A percentile compares a stretch with the other conserved stretches of the same genome.
These are phyloP conservation scores for Pyrenula aspistea DNA, from an alignment of 495 filamentous ascomycete species.

Conservation along the genomic window DNA sequence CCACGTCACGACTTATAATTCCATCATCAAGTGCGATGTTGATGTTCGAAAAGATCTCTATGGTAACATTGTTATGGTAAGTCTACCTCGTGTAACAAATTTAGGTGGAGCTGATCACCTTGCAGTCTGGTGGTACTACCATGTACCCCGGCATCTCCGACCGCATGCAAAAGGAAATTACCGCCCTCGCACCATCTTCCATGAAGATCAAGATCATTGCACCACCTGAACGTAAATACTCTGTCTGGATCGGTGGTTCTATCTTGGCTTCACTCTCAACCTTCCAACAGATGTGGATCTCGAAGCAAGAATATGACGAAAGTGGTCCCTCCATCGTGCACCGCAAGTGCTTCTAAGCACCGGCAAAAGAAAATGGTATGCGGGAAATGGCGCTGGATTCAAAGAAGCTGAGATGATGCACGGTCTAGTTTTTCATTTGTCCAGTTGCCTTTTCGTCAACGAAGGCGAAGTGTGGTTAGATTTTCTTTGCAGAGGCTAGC, in stretches of 20 bases:
- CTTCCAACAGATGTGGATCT: constrained; percentile 99
- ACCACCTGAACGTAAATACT: constrained; percentile 69
- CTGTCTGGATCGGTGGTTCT: constrained; percentile 99
- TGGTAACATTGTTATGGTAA: constrained; percentile 99
- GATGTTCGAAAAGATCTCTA: constrained; percentile 99
- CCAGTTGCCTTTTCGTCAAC: constrained; percentile 15
- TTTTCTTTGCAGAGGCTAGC: constrained; percentile 29
- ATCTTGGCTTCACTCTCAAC: constrained; percentile 98
- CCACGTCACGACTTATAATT: constrained; percentile 99
- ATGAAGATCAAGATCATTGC: constrained; percentile 77
- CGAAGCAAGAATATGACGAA: constrained; percentile 99
- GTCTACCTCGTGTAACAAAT: constrained; percentile 24
- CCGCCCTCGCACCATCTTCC: constrained; percentile 92
- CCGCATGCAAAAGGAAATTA: constrained; percentile 99
- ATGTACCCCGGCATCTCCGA: constrained; percentile 99
- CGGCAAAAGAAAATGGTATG: background rate
- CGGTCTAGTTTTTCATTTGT: background rate
- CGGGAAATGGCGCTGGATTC: too few relatives aligned
- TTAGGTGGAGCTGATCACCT: constrained; percentile 1
- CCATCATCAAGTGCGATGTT: constrained; percentile 99
- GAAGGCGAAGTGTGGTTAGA: constrained; percentile 47
- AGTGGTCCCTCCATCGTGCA: constrained; percentile 97
- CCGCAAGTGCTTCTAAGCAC: constrained; percentile 99
- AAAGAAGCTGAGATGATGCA: background rate
- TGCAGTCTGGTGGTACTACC: constrained; percentile 90